A percentile compares a stretch with the other conserved stretches of the same genome.
phyloP scores from a whole-genome alignment of 2,329 filamentous ascomycete species.

The Tympanopsis confertula region DNA sequence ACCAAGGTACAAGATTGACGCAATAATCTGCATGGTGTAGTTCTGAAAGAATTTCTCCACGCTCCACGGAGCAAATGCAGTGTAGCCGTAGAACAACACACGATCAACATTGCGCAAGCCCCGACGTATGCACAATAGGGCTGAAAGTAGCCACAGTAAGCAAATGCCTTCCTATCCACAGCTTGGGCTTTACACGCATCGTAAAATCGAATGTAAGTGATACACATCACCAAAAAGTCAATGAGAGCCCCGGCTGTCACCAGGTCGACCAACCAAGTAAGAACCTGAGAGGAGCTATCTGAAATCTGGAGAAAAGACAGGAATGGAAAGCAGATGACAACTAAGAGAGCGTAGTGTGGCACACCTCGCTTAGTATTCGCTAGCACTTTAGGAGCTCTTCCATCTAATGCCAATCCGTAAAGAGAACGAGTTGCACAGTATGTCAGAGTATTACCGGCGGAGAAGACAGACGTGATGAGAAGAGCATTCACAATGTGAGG shows the following conservation, averaged over 20 bases:
- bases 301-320: slow-evolving; percentile 66
- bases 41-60: neutral
- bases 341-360: slow-evolving; percentile 18
- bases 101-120: neutral
- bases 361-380: slow-evolving; percentile 29
- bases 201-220: slow-evolving; percentile 63
- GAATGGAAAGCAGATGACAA: slow-evolving; percentile 57
- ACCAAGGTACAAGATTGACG: neutral
- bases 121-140: neutral
- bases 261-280: slow-evolving; percentile 60
- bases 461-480: slow-evolving; percentile 45
- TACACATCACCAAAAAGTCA: slow-evolving; percentile 59
- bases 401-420: slow-evolving; percentile 32
- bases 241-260: slow-evolving; percentile 66
- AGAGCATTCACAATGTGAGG: slow-evolving; percentile 47
- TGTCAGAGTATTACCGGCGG: slow-evolving; percentile 44
- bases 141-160: neutral
- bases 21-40: neutral
- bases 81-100: slow-evolving; percentile 7
- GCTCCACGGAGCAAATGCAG: neutral
- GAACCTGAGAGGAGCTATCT: slow-evolving; percentile 50
- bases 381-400: slow-evolving; percentile 33
- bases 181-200: slow-evolving; percentile 60
- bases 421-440: slow-evolving; percentile 35
- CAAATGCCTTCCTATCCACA: slow-evolving; percentile 33